phyloP scores from a whole-genome alignment of 257 asterid species.

The Nicotiana tomentosiformis region DNA sequence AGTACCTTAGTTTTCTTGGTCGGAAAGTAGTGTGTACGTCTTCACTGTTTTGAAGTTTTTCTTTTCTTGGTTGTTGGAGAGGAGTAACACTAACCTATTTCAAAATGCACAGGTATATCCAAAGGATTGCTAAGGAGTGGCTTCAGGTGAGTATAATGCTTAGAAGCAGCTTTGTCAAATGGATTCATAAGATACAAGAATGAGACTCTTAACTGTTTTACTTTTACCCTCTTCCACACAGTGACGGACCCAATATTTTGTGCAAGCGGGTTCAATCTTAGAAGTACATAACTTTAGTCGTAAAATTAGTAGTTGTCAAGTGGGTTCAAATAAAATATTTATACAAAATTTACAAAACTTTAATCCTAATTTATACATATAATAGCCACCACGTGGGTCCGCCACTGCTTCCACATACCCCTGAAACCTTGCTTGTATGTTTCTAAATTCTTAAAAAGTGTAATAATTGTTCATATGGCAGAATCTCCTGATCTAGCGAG shows the following conservation, averaged over 20 bases:
- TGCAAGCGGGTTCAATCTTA: too few relatives aligned
- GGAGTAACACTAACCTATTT: background rate
- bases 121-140: constrained; percentile 37
- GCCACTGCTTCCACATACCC: constrained; percentile 35
- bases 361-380: too few relatives aligned
- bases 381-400: too few relatives aligned
- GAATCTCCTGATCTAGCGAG: constrained; percentile 76
- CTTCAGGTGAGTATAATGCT: constrained; percentile 43
- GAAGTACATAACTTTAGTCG: too few relatives aligned
- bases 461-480: constrained; percentile 79
- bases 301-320: too few relatives aligned
- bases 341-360: too few relatives aligned
- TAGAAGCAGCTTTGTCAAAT: constrained; percentile 43
- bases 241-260: too few relatives aligned
- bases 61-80: background rate
- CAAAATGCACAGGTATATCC: too few relatives aligned
- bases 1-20: background rate
- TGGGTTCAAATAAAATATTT: too few relatives aligned
- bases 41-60: background rate
- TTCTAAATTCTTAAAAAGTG: constrained; percentile 56
- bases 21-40: background rate
- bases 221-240: constrained; percentile 69
- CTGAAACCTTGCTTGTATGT: constrained; percentile 41
- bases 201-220: constrained; percentile 77
- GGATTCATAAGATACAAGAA: constrained; percentile 68